These are phyloP conservation scores for Paramecium primaurelia DNA, from an alignment of 73 alveolate genomes.

Conservation along the genomic window DNA sequence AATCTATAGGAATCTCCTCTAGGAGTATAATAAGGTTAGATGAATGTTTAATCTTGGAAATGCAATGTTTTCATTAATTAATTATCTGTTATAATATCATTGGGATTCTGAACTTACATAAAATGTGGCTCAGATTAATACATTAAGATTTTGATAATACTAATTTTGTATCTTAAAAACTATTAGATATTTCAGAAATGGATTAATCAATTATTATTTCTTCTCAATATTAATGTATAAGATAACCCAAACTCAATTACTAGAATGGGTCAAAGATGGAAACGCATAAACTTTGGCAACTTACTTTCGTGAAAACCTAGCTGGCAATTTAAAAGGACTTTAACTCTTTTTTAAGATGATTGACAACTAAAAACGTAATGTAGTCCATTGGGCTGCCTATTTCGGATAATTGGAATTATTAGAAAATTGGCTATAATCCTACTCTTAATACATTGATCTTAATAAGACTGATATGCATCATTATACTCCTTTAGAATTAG, in stretches of 20 bases:
- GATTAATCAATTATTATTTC: neutral
- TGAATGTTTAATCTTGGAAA: neutral
- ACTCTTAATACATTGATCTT: neutral
- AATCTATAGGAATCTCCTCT: neutral
- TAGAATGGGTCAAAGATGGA: slow-evolving; percentile 46
- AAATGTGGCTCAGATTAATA: neutral
- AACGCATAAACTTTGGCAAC: neutral
- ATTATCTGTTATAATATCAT: neutral
- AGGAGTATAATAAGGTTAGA: neutral
- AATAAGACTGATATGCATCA: neutral
- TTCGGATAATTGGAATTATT: slow-evolving; percentile 25
- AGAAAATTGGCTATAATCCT: neutral
- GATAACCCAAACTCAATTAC: neutral
- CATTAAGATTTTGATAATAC: neutral
- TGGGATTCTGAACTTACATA: neutral
- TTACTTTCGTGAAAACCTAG: neutral
- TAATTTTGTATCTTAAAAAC: neutral
- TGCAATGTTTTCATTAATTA: neutral
- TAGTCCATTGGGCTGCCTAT: slow-evolving; percentile 39
- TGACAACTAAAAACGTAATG: neutral
- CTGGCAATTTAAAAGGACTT: neutral
- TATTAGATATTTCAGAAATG: neutral
- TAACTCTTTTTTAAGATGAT: neutral
- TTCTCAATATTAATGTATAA: neutral
- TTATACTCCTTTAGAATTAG: slow-evolving; percentile 11